Evolutionary conservation across 1,284 basidiomycete species (phyloP).

Genomic region (Pholiota adiposa): DNA sequence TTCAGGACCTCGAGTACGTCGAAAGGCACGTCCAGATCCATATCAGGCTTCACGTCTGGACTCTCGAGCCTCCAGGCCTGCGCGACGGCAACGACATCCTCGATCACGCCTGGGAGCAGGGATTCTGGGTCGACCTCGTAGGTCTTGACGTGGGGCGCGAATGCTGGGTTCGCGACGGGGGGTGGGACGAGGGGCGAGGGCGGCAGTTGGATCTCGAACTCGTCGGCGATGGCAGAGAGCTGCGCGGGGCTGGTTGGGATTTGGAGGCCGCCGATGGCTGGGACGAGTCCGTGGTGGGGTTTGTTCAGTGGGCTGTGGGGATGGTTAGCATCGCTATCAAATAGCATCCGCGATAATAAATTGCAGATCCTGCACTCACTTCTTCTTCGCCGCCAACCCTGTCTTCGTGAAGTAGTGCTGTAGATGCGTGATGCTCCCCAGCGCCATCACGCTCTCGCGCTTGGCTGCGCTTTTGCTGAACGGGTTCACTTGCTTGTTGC

Average conservation of each 20-base stretch:
- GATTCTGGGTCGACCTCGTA: conserved; percentile 75
- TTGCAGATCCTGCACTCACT: conserved; percentile 61
- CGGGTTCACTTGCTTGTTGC: conserved; percentile 75
- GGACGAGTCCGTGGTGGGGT: conserved; percentile 65
- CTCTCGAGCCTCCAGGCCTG: conserved; percentile 51
- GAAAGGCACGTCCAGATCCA: conserved; percentile 23
- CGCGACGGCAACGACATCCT: conserved; percentile 67
- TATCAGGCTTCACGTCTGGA: neutral
- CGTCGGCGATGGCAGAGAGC: conserved; percentile 38
- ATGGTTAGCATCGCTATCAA: neutral
- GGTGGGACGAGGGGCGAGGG: conserved; percentile 67
- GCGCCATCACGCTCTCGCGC: conserved; percentile 83
- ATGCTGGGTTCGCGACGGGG: conserved; percentile 43
- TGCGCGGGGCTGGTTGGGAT: conserved; percentile 42
- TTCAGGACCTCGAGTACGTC: conserved; percentile 74
- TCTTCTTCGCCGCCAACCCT: conserved; percentile 71
- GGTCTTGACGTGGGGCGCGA: conserved; percentile 60
- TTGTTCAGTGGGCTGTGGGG: conserved; percentile 54
- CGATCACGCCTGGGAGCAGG: conserved; percentile 70
- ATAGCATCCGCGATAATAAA: neutral
- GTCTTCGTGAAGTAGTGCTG: conserved; percentile 90
- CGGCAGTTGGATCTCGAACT: conserved; percentile 59
- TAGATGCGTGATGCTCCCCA: conserved; percentile 86
- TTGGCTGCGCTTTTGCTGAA: conserved; percentile 87
- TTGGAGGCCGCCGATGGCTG: conserved; percentile 68